Evolutionary conservation across 2,329 filamentous ascomycete genomes (phyloP), one percentile per base, ranked within the genome.

Genomic region (Fulvia fulva): DNA sequence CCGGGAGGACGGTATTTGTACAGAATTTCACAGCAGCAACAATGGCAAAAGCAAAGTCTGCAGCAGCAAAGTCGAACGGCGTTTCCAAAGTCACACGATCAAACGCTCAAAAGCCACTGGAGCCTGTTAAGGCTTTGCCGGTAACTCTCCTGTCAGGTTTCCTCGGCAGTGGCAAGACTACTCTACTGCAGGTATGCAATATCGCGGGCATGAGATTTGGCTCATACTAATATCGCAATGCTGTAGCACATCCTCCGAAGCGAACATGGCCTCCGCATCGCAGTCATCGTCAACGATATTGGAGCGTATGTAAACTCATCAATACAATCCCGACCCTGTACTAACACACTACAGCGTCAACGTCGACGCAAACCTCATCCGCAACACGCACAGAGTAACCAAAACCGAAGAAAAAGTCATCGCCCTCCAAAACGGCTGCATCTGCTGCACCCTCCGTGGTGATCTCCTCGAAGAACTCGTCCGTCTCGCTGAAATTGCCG

Each of bases 231-330:
- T 19, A 26, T 16, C 9, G 34, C 41, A 0, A 78, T 90, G 0
- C 78, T 90, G 0, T 82, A 88, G 59, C 83, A 89, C 59, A 87
- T 90, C 52, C 80, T 90, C 5, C 81, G 81, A 34, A 85, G 83
- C 0, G 79, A 87, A 3, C 87, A 90, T 71, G 85, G 86, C 0
- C 77, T 89, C 8, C 80, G 81, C 1, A 88, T 90, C 57, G 87
- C 86, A 0, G 83, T 90, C 14, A 87, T 90, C 22, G 87, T 90
- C 37, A 90, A 90, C 63, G 87, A 90, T 59, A 88, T 90, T 74
- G 76, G 66, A 60, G 68, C 61, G 67, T 69, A 44, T 34, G 68
- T 64, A 5, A 14, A 3, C 5, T 43, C 26, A 25, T 19, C 25
- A 16, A 14, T n/a, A 21, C 43, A n/a, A n/a, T n/a, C 9, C 19